A percentile compares a stretch with the other conserved stretches of the same genome.
These are phyloP conservation scores for Russula vinacea DNA, from an alignment of 768 basidiomycete genomes.

Conservation along the genomic window DNA sequence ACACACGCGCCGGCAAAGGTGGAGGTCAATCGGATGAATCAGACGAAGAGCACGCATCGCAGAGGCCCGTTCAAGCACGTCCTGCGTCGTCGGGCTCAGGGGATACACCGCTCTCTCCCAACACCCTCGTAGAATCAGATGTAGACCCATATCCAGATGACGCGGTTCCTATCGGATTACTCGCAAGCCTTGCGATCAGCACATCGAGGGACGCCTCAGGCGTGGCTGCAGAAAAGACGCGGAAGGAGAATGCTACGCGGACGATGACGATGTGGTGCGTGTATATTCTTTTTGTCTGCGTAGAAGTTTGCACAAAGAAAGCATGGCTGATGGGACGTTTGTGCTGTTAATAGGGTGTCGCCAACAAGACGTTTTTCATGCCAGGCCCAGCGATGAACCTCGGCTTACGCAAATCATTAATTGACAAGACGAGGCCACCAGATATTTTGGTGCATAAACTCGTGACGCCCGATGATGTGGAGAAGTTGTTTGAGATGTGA, in stretches of 20 bases:
- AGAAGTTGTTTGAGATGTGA: constrained; percentile 80
- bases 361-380: constrained; percentile 73
- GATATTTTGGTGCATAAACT: constrained; percentile 80
- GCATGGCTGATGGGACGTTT: neutral
- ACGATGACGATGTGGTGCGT: constrained; percentile 35
- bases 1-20: constrained; percentile 35
- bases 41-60: constrained; percentile 25
- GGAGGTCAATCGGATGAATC: constrained; percentile 35
- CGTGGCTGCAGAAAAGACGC: constrained; percentile 19
- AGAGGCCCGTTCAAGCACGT: constrained; percentile 3
- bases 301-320: constrained; percentile 29
- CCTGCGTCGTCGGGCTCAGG: constrained; percentile 22
- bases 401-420: constrained; percentile 62
- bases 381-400: constrained; percentile 77
- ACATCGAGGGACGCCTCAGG: constrained; percentile 45
- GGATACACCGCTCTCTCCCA: constrained; percentile 28
- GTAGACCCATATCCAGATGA: constrained; percentile 47
- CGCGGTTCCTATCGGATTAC: constrained; percentile 69
- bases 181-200: constrained; percentile 68
- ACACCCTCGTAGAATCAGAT: constrained; percentile 34
- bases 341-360: constrained; percentile 56
- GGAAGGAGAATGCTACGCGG: constrained; percentile 29
- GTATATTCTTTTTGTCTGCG: constrained; percentile 14
- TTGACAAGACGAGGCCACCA: constrained; percentile 75
- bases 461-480: constrained; percentile 73